These are phyloP conservation scores for Bassia scoparia DNA, from an alignment of 148 eudicot species.

Conservation along the genomic window DNA sequence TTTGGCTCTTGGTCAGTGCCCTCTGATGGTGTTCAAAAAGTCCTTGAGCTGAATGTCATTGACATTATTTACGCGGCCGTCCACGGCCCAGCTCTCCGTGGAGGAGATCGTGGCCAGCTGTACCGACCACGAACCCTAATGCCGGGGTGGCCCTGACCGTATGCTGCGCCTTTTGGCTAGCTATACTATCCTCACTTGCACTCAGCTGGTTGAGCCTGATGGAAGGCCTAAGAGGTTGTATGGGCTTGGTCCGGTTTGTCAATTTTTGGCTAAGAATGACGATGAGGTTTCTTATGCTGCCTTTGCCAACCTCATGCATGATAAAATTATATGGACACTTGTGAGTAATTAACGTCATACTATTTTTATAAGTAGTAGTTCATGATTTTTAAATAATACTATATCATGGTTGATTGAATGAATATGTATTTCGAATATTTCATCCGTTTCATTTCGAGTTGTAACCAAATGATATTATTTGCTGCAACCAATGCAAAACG, in stretches of 20 bases:
- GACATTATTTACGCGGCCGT: conserved; percentile 52
- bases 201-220: conserved; percentile 20
- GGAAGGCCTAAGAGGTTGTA: conserved; percentile 51
- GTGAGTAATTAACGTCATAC: background rate
- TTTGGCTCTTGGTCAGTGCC: conserved; percentile 54
- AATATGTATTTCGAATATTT: too few species aligned
- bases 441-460: too few species aligned
- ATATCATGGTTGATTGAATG: too few species aligned
- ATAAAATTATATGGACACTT: conserved; percentile 13
- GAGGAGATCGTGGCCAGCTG: conserved; percentile 45
- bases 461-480: too few species aligned
- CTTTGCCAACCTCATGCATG: conserved; percentile 14
- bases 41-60: conserved; percentile 60
- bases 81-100: conserved; percentile 46
- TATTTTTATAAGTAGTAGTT: too few species aligned
- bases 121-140: conserved; percentile 42
- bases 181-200: conserved; percentile 47
- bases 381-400: too few species aligned
- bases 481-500: too few species aligned
- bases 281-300: conserved; percentile 45
- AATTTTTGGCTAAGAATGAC: conserved; percentile 51
- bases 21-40: conserved; percentile 56
- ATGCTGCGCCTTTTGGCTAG: conserved; percentile 58
- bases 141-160: conserved; percentile 47
- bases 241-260: conserved; percentile 53